Evolutionary conservation across 2,329 filamentous ascomycete genomes (phyloP).

Genomic region (Exophiala sp.): DNA sequence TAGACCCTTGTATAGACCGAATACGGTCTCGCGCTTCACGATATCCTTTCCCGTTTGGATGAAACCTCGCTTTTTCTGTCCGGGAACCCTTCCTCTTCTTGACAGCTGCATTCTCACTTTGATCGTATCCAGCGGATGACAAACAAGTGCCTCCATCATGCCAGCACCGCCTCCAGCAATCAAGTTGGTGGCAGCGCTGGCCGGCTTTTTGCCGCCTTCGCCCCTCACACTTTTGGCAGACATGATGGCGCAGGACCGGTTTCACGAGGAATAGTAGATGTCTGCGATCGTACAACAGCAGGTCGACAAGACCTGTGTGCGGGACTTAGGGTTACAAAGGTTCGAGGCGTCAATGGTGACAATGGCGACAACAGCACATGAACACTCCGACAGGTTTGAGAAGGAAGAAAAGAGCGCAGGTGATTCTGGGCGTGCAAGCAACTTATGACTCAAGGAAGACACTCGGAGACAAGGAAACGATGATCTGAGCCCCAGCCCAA

Average conservation of each 20-base stretch:
- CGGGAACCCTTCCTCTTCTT: slow-evolving; percentile 71
- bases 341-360: not conserved
- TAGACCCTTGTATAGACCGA: slow-evolving; percentile 96
- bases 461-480: slow-evolving; percentile 18
- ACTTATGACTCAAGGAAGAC: not conserved
- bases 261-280: not conserved
- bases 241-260: slow-evolving; percentile 40
- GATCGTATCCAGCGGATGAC: slow-evolving; percentile 94
- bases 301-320: not conserved
- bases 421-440: not conserved
- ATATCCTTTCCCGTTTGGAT: slow-evolving; percentile 79
- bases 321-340: no score
- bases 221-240: slow-evolving; percentile 54
- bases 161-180: slow-evolving; percentile 97
- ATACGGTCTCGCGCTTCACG: slow-evolving; percentile 78
- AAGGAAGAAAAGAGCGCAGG: not conserved
- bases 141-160: slow-evolving; percentile 98
- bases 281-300: not conserved
- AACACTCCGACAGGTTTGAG: not conserved
- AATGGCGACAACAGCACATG: not conserved
- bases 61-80: slow-evolving; percentile 79
- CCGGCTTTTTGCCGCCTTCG: slow-evolving; percentile 63
- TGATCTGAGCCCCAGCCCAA: slow-evolving; percentile 10
- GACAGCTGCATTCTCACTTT: slow-evolving; percentile 99
- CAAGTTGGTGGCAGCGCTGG: slow-evolving; percentile 81